Base-by-base conservation (phyloP, 2,329 filamentous ascomycete species). In the Biscogniauxia sp. region DNA sequence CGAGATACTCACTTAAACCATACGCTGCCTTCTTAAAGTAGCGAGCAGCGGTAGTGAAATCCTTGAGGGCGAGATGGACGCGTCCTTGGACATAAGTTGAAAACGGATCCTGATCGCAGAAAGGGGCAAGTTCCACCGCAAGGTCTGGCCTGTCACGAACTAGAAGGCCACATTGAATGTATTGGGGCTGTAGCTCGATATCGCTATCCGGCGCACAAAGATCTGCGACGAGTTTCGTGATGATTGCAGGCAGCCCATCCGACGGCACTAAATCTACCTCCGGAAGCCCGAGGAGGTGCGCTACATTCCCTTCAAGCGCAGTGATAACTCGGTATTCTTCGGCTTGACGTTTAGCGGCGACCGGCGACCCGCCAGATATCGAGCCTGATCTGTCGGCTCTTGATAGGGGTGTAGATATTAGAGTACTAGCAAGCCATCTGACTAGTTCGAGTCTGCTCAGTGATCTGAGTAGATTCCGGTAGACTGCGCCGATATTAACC, bases 41-140 rank as follows among this genome's bases (percentile, higher is more conserved):
- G 26, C 85, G 79, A 26, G 91, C 85, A 58, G 95, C 94, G 49
- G 85, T 81, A 60, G 86, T 84, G 72, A 88, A 88, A 70, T 96
- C 89, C 57, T 88, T 89, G 64, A 89, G 84, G 5, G 88, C 86
- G 37, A 98, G 79, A 66, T 86, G 84, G 54, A 96, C 82, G 28
- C 95, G 88, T 2, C 91, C 95, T 74, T 93, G 92, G 4, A 98
- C 84, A 72, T 99, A 99, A 67, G 82, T 90, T 79, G 78, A 88
- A 80, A 83, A 93, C 64, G 82, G 78, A 56, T 84, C 83, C 56
- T 82, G 79, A 20, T 80, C 78, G 63, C 81, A 81, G 68, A 88
- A 88, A 0, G 82, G 78, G 15, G 76, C 75, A 25, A 88, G 79
- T 63, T 87, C 82, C 28, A 82, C 68, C 15, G 87, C 84, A 19